Conservation (phyloP, 2,329 filamentous ascomycete genomes). For the Verticillium nonalfalfae region DNA sequence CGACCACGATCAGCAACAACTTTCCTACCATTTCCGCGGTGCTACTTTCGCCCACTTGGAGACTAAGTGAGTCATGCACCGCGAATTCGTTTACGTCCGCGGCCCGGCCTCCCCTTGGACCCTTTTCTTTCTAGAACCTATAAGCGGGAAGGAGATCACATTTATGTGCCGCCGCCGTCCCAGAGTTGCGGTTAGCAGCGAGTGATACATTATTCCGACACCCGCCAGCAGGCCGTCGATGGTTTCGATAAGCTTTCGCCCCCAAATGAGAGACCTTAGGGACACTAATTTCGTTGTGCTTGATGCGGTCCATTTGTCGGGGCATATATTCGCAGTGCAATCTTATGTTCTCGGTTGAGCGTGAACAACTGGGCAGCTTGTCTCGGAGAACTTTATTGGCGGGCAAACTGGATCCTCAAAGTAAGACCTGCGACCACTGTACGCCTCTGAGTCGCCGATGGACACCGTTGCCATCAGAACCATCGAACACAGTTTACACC, state of each 20-base stretch:
- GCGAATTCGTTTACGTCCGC: not conserved
- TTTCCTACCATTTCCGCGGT: slow-evolving; percentile 3
- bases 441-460: no score
- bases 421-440: not conserved
- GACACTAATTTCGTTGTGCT: not conserved
- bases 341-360: slow-evolving; percentile 1
- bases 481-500: no score
- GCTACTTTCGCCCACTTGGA: not conserved
- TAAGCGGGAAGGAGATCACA: slow-evolving; percentile 8
- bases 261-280: slow-evolving; percentile 8
- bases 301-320: slow-evolving; percentile 4
- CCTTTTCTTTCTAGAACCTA: slow-evolving; percentile 3
- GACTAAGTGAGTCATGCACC: not conserved
- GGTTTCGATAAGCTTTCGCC: slow-evolving; percentile 6
- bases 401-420: not conserved
- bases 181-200: slow-evolving; percentile 6
- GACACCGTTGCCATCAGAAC: no score
- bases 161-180: slow-evolving; percentile 6
- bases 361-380: not conserved
- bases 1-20: slow-evolving; percentile 4
- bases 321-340: slow-evolving; percentile 7
- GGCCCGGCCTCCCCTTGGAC: not conserved
- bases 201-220: not conserved
- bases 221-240: slow-evolving; percentile 1
- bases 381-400: slow-evolving; percentile 2